A percentile compares a stretch with the other conserved stretches of the same genome.
Conservation (phyloP, 345 rosid species). For the Sisymbrium altissimum region DNA sequence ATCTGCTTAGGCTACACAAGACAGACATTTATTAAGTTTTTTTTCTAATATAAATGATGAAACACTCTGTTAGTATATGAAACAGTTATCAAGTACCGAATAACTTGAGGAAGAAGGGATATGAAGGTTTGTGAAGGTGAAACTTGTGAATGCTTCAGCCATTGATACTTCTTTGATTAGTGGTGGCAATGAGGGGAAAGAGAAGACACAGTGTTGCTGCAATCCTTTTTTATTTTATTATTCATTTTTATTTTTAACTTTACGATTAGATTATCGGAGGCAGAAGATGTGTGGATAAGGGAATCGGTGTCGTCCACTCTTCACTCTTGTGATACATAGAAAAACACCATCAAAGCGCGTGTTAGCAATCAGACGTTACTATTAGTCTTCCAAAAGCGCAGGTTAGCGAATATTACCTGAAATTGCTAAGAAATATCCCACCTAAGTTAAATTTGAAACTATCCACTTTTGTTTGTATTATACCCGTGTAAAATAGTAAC, state of each 20-base stretch:
- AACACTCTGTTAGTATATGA: background rate
- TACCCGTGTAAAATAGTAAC: background rate
- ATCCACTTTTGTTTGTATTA: background rate
- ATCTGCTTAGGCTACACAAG: constrained; percentile 40
- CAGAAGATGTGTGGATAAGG: constrained; percentile 52
- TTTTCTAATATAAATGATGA: background rate
- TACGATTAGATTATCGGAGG: constrained; percentile 3
- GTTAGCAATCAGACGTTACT: background rate
- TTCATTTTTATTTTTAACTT: background rate
- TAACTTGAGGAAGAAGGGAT: constrained; percentile 23
- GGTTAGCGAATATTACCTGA: background rate
- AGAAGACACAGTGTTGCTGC: background rate
- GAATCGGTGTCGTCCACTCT: constrained; percentile 39
- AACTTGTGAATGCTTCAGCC: constrained; percentile 56
- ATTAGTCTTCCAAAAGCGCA: background rate
- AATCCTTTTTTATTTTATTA: background rate
- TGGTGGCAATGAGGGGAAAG: background rate
- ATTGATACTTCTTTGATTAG: constrained; percentile 29
- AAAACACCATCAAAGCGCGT: background rate
- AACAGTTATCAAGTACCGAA: constrained; percentile 1
- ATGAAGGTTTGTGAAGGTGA: constrained; percentile 39
- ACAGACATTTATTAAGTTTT: background rate
- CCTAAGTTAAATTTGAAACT: no score
- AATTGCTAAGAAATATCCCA: background rate
- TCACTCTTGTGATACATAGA: background rate